These are phyloP conservation scores for Stereocaulon alpinum DNA, from an alignment of 495 filamentous ascomycete species.

Conservation along the genomic window DNA sequence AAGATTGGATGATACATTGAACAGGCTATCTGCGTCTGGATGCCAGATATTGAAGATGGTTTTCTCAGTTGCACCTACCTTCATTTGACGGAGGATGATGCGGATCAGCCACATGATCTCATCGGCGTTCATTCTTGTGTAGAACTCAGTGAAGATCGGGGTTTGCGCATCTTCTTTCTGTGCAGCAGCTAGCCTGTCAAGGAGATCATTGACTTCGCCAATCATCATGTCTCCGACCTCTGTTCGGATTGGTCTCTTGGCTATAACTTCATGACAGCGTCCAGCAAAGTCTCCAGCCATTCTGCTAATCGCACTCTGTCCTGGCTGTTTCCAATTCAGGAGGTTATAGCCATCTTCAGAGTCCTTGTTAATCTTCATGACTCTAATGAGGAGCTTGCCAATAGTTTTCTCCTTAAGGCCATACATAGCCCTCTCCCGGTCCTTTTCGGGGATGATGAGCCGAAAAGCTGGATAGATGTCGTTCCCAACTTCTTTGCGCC, in stretches of 20 bases:
- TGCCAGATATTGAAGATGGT: constrained; percentile 90
- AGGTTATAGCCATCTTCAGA: constrained; percentile 79
- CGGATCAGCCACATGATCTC: constrained; percentile 91
- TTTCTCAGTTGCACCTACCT: constrained; percentile 91
- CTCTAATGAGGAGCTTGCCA: constrained; percentile 74
- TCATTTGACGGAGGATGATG: constrained; percentile 94
- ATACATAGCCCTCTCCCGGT: constrained; percentile 87
- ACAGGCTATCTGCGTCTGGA: constrained; percentile 80
- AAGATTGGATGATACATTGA: constrained; percentile 83
- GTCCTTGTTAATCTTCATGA: constrained; percentile 87
- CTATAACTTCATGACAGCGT: constrained; percentile 74
- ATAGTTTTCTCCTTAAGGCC: constrained; percentile 89
- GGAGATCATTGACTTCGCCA: constrained; percentile 75
- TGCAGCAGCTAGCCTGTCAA: constrained; percentile 67
- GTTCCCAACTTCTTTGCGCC: constrained; percentile 77
- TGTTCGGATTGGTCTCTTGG: constrained; percentile 70
- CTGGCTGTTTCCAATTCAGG: constrained; percentile 89
- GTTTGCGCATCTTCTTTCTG: constrained; percentile 73
- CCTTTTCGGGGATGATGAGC: constrained; percentile 87
- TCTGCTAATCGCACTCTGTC: constrained; percentile 46
- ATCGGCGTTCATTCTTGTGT: constrained; percentile 82
- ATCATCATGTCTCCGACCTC: constrained; percentile 69
- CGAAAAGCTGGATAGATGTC: constrained; percentile 92
- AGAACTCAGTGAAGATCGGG: constrained; percentile 71
- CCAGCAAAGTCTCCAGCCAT: constrained; percentile 88